Conservation (phyloP, 257 asterid species). For the Leonotis leonurus region DNA sequence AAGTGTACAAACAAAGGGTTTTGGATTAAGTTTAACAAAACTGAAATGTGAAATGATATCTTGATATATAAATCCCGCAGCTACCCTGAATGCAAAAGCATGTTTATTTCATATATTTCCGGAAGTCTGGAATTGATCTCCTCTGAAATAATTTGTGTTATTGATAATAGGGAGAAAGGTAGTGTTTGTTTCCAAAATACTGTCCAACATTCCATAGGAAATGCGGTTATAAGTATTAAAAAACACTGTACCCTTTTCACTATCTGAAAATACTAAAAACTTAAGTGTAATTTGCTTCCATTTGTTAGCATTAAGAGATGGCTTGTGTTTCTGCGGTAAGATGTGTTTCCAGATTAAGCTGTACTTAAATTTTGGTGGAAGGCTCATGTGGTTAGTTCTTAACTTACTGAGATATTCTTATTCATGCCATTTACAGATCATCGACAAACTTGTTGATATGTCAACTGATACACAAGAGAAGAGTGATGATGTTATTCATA, state of each 20-base stretch:
- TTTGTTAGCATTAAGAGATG: not conserved
- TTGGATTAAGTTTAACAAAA: not conserved
- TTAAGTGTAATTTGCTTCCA: not conserved
- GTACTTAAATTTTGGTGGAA: not conserved
- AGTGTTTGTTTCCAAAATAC: not conserved
- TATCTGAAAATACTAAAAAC: not conserved
- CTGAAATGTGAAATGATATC: not conserved
- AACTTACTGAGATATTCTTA: constrained; percentile 4
- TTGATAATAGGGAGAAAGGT: not conserved
- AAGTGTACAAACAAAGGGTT: not conserved
- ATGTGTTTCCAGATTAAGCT: not conserved
- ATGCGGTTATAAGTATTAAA: not conserved
- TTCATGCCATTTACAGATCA: constrained; percentile 43
- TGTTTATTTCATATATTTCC: not conserved
- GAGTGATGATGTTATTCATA: constrained; percentile 48
- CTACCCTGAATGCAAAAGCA: not conserved
- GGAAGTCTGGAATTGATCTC: not conserved
- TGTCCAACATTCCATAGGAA: not conserved
- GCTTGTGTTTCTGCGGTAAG: constrained; percentile 3
- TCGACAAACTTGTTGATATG: constrained; percentile 61
- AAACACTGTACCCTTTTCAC: not conserved
- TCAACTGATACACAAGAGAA: constrained; percentile 53
- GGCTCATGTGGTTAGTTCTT: not conserved
- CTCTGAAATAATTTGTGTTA: too few species aligned
- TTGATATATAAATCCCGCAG: not conserved